Percentiles rank a stretch among this genome's conserved stretches.
Conservation (phyloP, 1,139 yeast genomes). For the Geotrichum fermentans region DNA sequence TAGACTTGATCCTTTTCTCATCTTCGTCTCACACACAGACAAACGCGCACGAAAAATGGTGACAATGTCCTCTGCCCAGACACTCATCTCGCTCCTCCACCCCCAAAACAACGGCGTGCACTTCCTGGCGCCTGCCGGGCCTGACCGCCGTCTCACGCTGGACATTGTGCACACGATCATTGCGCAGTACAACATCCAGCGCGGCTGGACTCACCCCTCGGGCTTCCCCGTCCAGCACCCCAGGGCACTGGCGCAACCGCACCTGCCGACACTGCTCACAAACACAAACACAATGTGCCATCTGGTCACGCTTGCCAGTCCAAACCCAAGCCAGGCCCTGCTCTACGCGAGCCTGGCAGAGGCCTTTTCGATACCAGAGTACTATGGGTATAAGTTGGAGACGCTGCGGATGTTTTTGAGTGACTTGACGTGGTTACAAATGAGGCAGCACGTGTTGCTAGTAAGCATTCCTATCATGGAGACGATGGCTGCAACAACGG, state of each 20-base stretch:
- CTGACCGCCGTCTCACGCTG: slow-evolving; percentile 1
- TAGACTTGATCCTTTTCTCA: too few species aligned
- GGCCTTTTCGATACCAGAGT: slow-evolving; percentile 18
- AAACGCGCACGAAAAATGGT: too few species aligned
- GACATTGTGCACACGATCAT: slow-evolving; percentile 2
- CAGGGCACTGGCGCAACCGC: not conserved
- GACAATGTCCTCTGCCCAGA: not conserved
- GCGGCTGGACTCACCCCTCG: slow-evolving; percentile 1
- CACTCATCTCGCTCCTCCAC: slow-evolving; percentile 1
- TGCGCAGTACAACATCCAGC: slow-evolving; percentile 9
- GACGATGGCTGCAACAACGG: not conserved
- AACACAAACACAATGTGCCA: slow-evolving; percentile 1
- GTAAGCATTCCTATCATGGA: not conserved
- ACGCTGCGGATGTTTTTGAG: slow-evolving; percentile 12
- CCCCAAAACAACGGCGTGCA: slow-evolving; percentile 12
- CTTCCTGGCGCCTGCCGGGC: not conserved
- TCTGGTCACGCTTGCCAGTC: not conserved
- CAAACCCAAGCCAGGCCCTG: not conserved
- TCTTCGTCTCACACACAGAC: too few species aligned
- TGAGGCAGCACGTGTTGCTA: slow-evolving; percentile 9
- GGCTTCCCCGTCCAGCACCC: slow-evolving; percentile 1
- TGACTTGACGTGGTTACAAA: slow-evolving; percentile 15
- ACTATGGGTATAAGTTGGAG: slow-evolving; percentile 17
- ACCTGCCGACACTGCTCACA: not conserved
- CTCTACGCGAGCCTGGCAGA: slow-evolving; percentile 11